phyloP scores from a whole-genome alignment of 2,329 filamentous ascomycete species.

The Mycogone perniciosa region DNA sequence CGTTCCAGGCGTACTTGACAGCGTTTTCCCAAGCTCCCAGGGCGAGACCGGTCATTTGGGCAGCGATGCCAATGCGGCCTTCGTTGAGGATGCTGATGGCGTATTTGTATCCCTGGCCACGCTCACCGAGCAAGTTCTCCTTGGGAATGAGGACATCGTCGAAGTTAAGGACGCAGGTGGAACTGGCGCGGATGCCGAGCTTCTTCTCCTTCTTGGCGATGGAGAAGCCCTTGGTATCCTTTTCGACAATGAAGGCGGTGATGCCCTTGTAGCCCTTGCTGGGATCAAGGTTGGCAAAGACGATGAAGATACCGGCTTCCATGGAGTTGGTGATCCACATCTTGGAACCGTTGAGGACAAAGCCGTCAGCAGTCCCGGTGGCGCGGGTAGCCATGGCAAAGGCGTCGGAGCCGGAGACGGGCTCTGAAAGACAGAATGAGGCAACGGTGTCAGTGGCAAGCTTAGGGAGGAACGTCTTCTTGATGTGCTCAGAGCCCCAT shows the following conservation, averaged over 20 bases:
- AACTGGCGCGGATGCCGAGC: constrained; percentile 90
- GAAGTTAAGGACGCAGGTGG: constrained; percentile 95
- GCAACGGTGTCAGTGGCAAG: constrained; percentile 86
- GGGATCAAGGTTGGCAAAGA: constrained; percentile 92
- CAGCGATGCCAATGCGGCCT: constrained; percentile 93
- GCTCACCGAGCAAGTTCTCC: constrained; percentile 80
- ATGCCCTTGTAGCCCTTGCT: constrained; percentile 95
- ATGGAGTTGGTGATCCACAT: constrained; percentile 99
- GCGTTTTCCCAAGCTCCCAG: constrained; percentile 95
- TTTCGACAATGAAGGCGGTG: constrained; percentile 91
- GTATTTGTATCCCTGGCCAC: constrained; percentile 95
- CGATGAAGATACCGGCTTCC: constrained; percentile 92
- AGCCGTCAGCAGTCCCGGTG: constrained; percentile 73
- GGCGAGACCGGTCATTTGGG: constrained; percentile 96
- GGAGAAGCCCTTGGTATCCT: constrained; percentile 78
- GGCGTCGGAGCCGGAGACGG: constrained; percentile 87
- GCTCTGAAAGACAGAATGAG: constrained; percentile 90
- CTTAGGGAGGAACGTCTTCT: constrained; percentile 83
- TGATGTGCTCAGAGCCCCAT: constrained; percentile 68
- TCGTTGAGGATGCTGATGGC: constrained; percentile 93
- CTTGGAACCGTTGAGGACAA: constrained; percentile 84
- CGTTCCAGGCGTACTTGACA: constrained; percentile 90
- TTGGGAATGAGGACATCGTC: constrained; percentile 90
- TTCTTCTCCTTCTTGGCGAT: constrained; percentile 99
- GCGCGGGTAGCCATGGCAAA: constrained; percentile 93